Conservation (phyloP, 352 stramenopile genomes). For the Globisporangium uncinulatum region DNA sequence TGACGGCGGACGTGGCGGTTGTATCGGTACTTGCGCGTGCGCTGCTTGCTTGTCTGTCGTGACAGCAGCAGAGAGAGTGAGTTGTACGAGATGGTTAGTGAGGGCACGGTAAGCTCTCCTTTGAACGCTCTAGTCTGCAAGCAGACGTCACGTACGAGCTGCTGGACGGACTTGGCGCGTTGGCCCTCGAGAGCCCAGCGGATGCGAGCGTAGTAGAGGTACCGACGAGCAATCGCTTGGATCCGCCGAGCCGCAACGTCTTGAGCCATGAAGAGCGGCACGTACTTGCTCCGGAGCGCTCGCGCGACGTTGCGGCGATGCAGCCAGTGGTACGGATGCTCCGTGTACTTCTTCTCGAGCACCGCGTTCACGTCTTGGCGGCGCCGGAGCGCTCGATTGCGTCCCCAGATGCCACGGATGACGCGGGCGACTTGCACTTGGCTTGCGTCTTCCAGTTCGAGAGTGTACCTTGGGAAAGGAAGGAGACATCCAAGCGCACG, state of each 20-base stretch:
- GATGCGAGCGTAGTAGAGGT: slow-evolving; percentile 37
- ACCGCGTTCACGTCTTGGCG: slow-evolving; percentile 16
- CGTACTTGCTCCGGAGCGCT: slow-evolving; percentile 34
- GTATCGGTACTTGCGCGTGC: slow-evolving; percentile 67
- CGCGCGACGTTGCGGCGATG: slow-evolving; percentile 32
- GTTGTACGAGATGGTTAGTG: no score
- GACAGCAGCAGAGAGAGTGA: background rate
- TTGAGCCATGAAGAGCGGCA: slow-evolving; percentile 50
- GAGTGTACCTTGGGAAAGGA: slow-evolving; percentile 27
- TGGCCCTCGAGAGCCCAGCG: slow-evolving; percentile 31
- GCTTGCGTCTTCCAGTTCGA: slow-evolving; percentile 61
- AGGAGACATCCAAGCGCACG: no score
- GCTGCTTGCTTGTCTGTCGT: slow-evolving; percentile 35
- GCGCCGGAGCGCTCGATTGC: slow-evolving; percentile 16
- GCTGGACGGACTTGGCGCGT: slow-evolving; percentile 25
- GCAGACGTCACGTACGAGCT: slow-evolving; percentile 26
- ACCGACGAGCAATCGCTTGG: slow-evolving; percentile 31
- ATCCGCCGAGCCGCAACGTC: slow-evolving; percentile 45
- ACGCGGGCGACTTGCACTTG: slow-evolving; percentile 65
- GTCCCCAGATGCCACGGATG: slow-evolving; percentile 53
- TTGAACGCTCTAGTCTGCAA: background rate
- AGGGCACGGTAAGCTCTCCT: no score
- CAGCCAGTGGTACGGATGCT: slow-evolving; percentile 33
- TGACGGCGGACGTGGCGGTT: slow-evolving; percentile 44
- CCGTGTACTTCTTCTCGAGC: slow-evolving; percentile 24